Base-by-base conservation (phyloP, 2,329 filamentous ascomycete genomes). In the Amylocarpus encephaloides region DNA sequence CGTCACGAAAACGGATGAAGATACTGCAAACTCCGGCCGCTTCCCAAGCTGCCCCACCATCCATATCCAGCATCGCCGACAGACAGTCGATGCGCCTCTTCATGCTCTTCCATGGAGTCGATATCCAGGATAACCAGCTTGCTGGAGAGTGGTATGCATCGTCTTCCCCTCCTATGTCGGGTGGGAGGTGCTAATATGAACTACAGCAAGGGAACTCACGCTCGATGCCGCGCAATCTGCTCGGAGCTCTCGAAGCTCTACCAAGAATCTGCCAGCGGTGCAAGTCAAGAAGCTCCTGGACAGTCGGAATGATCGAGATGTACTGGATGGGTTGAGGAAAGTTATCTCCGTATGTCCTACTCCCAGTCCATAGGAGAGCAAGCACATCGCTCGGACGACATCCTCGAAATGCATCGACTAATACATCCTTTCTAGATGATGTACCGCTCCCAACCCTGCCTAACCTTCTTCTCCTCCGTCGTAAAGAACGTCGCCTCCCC, bases 401-500 rank as follows among this genome's bases (percentile, higher is more conserved):
- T n/a, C 10, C 30, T 19, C 26, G 18, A 35, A 44, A 16, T 40
- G n/a, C 26, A 40, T 12, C 11, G 22, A 34, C 30, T 36, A 43
- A 36, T 30, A 45, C 30, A 13, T 46, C 29, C 29, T 26, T 7
- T 15, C 38, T 43, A 95, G 89, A 92, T 97, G 86, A 95, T 95
- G 82, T 97, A 96, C 72, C 83, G 83, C 60, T 83, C 87, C 61
- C 88, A 94, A 67, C 85, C 88, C 59, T 95, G 90, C 51, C 77
- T 95, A 2, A 84, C 88, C 18, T 95, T 92, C 76, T 98, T 98
- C 75, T 95, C 92, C n/a, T 87, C 90, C 19, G 87, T 98, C 49
- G 89, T 98, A 68, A 98, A 98, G 73, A 98, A 97, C 62, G 89
- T 96, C 52, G 92, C 92, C 26, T 95, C 88, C 34, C 86, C 91